phyloP scores from a whole-genome alignment of 1,284 basidiomycete genomes.

The Lignosus rhinocerotis region DNA sequence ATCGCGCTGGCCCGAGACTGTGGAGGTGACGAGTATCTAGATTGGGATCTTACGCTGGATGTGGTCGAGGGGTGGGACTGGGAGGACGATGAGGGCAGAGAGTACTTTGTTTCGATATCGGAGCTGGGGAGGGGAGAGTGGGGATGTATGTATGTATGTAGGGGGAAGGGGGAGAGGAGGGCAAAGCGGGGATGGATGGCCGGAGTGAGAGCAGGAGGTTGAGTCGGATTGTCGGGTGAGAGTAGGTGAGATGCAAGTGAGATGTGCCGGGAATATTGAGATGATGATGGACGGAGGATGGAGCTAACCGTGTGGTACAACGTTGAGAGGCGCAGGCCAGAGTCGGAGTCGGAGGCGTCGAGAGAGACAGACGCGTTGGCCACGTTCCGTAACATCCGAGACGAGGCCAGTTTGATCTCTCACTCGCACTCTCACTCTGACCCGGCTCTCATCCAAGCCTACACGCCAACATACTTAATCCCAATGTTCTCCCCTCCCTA shows the following conservation, averaged over 20 bases:
- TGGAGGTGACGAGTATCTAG: constrained; percentile 3
- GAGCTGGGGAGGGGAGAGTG: background rate
- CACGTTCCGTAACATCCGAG: constrained; percentile 26
- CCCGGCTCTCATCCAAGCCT: background rate
- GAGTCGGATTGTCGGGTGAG: constrained; percentile 8
- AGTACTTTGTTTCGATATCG: background rate
- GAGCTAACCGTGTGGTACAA: too few relatives aligned
- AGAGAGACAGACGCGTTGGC: constrained; percentile 13
- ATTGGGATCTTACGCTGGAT: constrained; percentile 6
- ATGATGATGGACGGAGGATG: too few relatives aligned
- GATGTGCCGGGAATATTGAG: background rate
- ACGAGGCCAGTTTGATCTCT: background rate
- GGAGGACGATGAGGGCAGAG: background rate
- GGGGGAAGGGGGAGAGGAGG: background rate
- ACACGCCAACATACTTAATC: constrained; percentile 19
- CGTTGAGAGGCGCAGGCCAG: too few relatives aligned
- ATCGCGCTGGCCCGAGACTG: constrained; percentile 19
- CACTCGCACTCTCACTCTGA: too few relatives aligned
- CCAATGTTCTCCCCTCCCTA: constrained; percentile 15
- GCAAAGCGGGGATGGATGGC: constrained; percentile 27
- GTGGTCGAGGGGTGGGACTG: background rate
- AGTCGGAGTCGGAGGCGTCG: constrained; percentile 22
- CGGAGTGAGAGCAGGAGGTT: constrained; percentile 24
- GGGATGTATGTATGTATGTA: background rate
- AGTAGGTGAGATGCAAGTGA: background rate